Base-by-base conservation (phyloP, 1,284 basidiomycete genomes). In the Takashimella koratensis region DNA sequence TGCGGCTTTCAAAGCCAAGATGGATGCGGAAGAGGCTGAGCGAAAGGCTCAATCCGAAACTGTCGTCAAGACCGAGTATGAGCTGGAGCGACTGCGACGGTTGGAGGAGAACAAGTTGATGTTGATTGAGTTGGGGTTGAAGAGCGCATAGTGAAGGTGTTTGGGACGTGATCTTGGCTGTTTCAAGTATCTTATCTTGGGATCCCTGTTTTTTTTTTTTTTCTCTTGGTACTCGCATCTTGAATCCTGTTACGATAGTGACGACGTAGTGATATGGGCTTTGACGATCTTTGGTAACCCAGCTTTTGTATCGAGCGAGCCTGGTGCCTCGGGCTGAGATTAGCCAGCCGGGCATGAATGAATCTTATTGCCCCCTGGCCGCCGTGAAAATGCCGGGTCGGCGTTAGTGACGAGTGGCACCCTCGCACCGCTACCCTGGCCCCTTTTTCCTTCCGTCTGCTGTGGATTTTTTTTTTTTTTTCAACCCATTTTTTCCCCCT, bases 51-150 rank as follows among this genome's bases (percentile, higher is more conserved):
- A 8, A 8, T 36, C n/a, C 16, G 16, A 36, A 8, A 36, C 10
- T 16, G 30, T 8, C 30, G 30, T 16, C 30, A 36, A 43, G 19
- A 56, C 30, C 23, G 50, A 52, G 3, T 58, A 54, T 26, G 56
- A 58, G 13, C 8, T 21, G 5, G 50, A 54, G 30, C 52, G 56
- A 5, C 43, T n/a, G 10, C 22, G 23, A 16, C 51, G 48, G 13
- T 54, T 58, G 22, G 56, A 51, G 24, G 20, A 47, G 30, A 58
- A 58, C 44, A 27, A 44, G 30, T 22, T 22, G 16, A 43, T 58
- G 27, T 19, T 58, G 25, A 19, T 21, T 3, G n/a, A 46, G 20
- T 52, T 58, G 2, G 50, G 53, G 3, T 27, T 57, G 47, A n/a
- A 30, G 20, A n/a, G 47, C 16, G 3, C 40, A 26, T 47, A 10